A percentile compares a stretch with the other conserved stretches of the same genome.
Conservation (phyloP, 495 filamentous ascomycete species). For the Xanthoparmelia taractica region DNA sequence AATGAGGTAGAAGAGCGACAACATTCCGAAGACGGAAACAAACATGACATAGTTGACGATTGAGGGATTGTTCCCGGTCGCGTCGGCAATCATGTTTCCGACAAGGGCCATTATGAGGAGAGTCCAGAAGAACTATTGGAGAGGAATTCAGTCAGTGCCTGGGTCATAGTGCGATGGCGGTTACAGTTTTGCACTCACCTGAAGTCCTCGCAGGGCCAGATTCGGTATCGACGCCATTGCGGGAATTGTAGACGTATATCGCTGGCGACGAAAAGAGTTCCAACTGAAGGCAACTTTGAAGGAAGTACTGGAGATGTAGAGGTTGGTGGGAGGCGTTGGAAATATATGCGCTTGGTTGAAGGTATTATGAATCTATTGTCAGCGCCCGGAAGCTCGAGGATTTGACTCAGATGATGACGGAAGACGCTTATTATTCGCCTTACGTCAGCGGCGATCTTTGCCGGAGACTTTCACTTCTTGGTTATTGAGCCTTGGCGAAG, state of each 20-base stretch:
- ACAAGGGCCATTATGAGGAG: constrained; percentile 58
- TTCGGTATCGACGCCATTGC: constrained; percentile 12
- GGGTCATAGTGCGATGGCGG: not conserved
- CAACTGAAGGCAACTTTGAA: not conserved
- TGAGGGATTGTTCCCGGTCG: constrained; percentile 48
- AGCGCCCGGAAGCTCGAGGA: constrained; percentile 1
- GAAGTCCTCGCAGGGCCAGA: constrained; percentile 23
- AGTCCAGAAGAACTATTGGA: constrained; percentile 55
- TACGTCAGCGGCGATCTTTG: not conserved
- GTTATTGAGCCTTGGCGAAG: not conserved
- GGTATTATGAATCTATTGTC: not conserved
- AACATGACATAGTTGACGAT: constrained; percentile 63
- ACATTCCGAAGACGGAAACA: constrained; percentile 55
- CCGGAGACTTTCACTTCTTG: not conserved
- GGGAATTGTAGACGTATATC: no score
- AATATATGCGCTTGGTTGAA: not conserved
- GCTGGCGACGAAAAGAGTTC: not conserved
- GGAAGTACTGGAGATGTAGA: no score
- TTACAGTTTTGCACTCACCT: constrained; percentile 11
- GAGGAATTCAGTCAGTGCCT: constrained; percentile 9
- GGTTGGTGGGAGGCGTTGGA: not conserved
- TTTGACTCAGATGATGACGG: not conserved
- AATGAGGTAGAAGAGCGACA: constrained; percentile 55
- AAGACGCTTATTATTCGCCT: not conserved
- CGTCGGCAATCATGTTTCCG: constrained; percentile 58